Conservation (phyloP, 2,329 filamentous ascomycete species). For the Epichloe elymi region DNA sequence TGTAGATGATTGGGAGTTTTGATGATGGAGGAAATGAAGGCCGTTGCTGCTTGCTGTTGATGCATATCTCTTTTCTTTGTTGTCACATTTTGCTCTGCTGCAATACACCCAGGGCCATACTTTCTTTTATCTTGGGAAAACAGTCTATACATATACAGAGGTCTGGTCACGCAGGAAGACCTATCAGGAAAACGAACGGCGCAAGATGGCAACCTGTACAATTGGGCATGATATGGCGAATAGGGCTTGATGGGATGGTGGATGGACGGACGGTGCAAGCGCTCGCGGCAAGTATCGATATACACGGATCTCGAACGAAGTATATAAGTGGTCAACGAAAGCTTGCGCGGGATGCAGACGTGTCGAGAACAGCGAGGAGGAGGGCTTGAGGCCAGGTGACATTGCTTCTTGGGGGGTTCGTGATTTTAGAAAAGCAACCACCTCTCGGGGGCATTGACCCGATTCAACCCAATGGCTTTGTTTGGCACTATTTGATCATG, state of each 20-base stretch:
- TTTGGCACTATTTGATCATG: neutral
- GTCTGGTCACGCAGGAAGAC: slow-evolving; percentile 1
- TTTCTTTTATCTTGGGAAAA: neutral
- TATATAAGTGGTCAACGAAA: neutral
- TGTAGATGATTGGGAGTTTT: slow-evolving; percentile 86
- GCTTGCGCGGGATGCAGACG: neutral
- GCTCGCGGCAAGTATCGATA: slow-evolving; percentile 7
- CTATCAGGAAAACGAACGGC: slow-evolving; percentile 6
- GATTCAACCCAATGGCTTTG: neutral
- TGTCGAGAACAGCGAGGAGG: neutral
- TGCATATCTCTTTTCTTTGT: neutral
- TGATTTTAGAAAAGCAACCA: neutral
- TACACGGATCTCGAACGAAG: neutral
- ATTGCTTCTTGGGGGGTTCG: neutral
- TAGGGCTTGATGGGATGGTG: slow-evolving; percentile 8
- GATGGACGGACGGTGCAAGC: neutral
- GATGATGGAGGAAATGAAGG: neutral
- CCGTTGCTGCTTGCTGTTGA: neutral
- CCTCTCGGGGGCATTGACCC: neutral
- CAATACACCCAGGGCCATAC: neutral
- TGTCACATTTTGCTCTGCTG: neutral
- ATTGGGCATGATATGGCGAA: slow-evolving; percentile 10
- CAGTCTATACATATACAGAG: neutral
- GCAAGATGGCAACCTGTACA: slow-evolving; percentile 7
- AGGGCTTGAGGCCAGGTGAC: neutral